phyloP scores from a whole-genome alignment of 2,329 filamentous ascomycete species.

The Corynespora cassiicola region DNA sequence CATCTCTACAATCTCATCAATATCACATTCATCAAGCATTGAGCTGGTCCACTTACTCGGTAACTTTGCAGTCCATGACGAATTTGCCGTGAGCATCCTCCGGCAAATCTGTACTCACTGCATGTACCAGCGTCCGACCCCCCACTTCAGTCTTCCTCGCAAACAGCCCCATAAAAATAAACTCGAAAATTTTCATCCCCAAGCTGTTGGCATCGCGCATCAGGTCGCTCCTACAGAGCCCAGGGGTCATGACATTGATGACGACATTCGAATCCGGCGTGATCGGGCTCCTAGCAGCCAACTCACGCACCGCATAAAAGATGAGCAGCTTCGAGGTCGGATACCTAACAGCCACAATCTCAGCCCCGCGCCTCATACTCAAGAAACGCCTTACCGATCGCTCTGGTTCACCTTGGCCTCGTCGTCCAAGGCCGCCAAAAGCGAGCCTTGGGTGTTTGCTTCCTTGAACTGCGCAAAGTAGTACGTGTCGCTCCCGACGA shows the following conservation, averaged over 20 bases:
- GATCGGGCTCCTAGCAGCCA: constrained; percentile 24
- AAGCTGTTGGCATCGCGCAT: constrained; percentile 33
- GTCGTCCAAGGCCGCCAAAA: constrained; percentile 29
- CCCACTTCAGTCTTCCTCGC: constrained; percentile 28
- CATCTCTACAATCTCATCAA: constrained; percentile 12
- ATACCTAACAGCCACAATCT: too few relatives aligned
- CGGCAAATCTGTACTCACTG: constrained; percentile 15
- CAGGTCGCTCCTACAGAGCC: constrained; percentile 32
- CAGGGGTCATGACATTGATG: constrained; percentile 34
- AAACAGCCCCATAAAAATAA: constrained; percentile 14
- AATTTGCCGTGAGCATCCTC: constrained; percentile 26
- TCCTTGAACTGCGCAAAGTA: constrained; percentile 29
- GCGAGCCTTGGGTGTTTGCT: constrained; percentile 10
- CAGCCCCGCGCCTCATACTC: not conserved
- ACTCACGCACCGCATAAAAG: constrained; percentile 26
- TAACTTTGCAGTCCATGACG: constrained; percentile 24
- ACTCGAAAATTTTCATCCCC: too few relatives aligned
- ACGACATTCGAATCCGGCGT: constrained; percentile 28
- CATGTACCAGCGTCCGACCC: constrained; percentile 24
- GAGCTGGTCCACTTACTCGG: constrained; percentile 17
- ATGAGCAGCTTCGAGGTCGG: constrained; percentile 33
- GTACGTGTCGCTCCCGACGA: constrained; percentile 38
- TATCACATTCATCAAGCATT: not conserved
- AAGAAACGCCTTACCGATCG: constrained; percentile 24
- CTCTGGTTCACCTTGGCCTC: constrained; percentile 14